Base-by-base conservation (phyloP, 805 yeast genomes). In the Yarrowia keelungensis region DNA sequence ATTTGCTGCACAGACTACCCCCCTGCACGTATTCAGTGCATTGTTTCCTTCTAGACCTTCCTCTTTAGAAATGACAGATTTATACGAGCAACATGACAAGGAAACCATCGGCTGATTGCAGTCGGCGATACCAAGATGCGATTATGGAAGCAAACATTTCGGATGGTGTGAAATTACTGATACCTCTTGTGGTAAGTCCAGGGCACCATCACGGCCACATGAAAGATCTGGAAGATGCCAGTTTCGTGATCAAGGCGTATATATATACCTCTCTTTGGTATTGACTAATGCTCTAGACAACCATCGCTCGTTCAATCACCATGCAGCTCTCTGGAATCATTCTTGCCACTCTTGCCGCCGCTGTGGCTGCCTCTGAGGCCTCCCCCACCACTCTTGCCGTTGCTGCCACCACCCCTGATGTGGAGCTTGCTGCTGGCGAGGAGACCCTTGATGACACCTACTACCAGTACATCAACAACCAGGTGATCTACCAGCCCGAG, bases 391-490 rank as follows among this genome's bases (percentile, higher is more conserved):
- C 62, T 15, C 62, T 56, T 15, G 62, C 62, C 26, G 36, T 41
- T 7, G 62, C 62, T 7, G 62, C 62, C 14, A 12, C 62, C 22
- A 41, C 47, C 15, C 46, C 36, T 15, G 22, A 36, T 14, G 42
- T 12, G 10, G 58, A 54, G 46, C 14, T 22, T 41, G 62, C 47
- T n/a, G 62, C 41, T 9, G 32, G 62, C 11, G 61, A 54, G 46
- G 62, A 56, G 62, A 26, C 39, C 41, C 62, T 56, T 22, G 62
- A 56, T 42, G 62, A 56, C 14, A 56, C 46, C 9, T 56, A 56
- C 62, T 56, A 56, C 47, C 62, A 56, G 62, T 56, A 56, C 47
- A 56, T 56, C 62, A 56, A 22, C 47, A 41, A 56, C 47, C 59
- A 53, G 45, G 45, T 53, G n/a, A 53, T 53, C n/a, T 56, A 56